Base-by-base conservation (phyloP, 2,329 filamentous ascomycete species). In the Cladophialophora psammophila region DNA sequence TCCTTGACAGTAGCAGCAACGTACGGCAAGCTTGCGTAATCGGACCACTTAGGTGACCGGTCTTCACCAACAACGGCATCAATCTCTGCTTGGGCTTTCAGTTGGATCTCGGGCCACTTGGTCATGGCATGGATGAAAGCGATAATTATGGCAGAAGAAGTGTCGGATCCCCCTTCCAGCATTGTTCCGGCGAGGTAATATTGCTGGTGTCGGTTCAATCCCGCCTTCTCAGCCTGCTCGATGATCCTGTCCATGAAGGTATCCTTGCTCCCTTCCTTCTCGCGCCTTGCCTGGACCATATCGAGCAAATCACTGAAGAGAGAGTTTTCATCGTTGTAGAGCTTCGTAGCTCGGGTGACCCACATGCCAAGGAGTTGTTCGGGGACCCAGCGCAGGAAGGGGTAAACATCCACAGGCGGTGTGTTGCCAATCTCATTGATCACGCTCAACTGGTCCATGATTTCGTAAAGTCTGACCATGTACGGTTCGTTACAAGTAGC, bases 121-220 rank as follows among this genome's bases (percentile, higher is more conserved):
- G 81, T 63, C 77, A 86, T 65, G 65, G 86, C 72, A 71, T 86
- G 63, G 71, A 87, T 81, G 75, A 80, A 83, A 7, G 78, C 80
- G 80, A 70, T 79, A 1, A 71, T 73, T 40, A 74, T 79, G 8
- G 80, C 71, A 0, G 76, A 78, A 45, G 77, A 79, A 5, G 82
- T 81, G 35, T 83, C 76, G 3, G 74, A 70, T 20, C 77, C 78
- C 13, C 79, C 80, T 50, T 78, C 76, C 63, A 76, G 68, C 62
- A 66, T 66, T 5, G 63, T 66, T 6, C 68, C 68, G 5, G 65
- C 68, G 12, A 76, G 2, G 76, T 80, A 7, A 75, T 82, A 72
- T 78, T 80, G 67, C 80, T 80, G 71, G 80, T 78, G 70, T 72
- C 78, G 0, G 73, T 77, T 18, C 76, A 76, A 48, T 71, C 74